Conservation (phyloP, 1,284 basidiomycete genomes). For the Trametes pubescens region DNA sequence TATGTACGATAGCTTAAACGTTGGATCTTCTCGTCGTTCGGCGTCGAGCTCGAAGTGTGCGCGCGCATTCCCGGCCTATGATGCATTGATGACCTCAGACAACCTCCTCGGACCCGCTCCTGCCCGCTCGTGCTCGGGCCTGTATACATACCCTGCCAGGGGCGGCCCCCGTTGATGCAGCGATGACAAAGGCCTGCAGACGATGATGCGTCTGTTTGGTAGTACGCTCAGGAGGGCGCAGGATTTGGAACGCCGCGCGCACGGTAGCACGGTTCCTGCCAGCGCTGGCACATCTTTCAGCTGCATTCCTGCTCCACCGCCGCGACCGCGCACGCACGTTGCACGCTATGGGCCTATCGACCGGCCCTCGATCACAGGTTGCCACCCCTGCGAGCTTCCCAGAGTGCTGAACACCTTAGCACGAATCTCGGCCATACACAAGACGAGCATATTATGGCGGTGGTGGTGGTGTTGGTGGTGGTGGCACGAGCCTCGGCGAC, state of each 20-base stretch:
- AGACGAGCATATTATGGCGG: no score
- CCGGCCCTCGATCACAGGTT: neutral
- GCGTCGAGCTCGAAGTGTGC: neutral
- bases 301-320: conserved; percentile 17
- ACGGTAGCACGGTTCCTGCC: conserved; percentile 1
- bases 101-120: neutral
- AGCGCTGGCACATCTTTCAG: conserved; percentile 11
- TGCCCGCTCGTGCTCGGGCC: neutral
- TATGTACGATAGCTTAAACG: conserved; percentile 15
- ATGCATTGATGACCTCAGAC: conserved; percentile 2
- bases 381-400: neutral
- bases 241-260: neutral
- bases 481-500: neutral
- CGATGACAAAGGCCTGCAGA: conserved; percentile 8
- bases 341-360: neutral
- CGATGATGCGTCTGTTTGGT: conserved; percentile 13
- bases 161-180: conserved; percentile 14
- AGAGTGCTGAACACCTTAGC: no score
- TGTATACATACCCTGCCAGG: no score
- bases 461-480: neutral
- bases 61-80: neutral
- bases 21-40: neutral
- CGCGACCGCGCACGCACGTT: conserved; percentile 15
- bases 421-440: no score
- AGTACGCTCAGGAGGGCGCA: neutral